Evolutionary conservation across 2,329 filamentous ascomycete genomes (phyloP), one percentile per base, ranked within the genome.

Genomic region (Myrmaecium sp.): DNA sequence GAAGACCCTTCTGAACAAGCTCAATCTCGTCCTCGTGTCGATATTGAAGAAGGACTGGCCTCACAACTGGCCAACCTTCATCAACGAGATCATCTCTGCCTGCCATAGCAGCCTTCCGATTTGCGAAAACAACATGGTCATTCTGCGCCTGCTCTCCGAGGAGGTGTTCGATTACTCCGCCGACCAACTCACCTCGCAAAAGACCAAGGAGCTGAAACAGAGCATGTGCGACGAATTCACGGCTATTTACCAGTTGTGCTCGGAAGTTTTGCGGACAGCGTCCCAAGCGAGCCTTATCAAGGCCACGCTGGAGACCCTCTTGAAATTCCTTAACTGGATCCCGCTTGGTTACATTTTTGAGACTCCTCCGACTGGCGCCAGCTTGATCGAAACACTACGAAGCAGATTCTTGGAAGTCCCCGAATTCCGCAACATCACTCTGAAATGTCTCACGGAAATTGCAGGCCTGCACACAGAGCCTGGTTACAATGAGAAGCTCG

Each of bases 91-190:
- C 55, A 83, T 98, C 43, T 78, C 82, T 13, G 86, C 89, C 30
- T 95, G 84, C 57, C 84, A 92, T 51, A 86, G 81, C 40, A 94
- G 79, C 55, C 64, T 98, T 28, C 89, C 86, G 19, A 91, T 98
- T 43, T 98, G 91, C 68, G 89, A 98, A 60, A 98, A 98, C 63
- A 98, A 98, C 64, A 98, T 98, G 89, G 83, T 81, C 37, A 95
- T 98, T 42, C 69, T 98, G 40, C 76, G 89, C 33, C 62, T 98
- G 42, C 68, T 98, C 23, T 98, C 89, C 5, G 89, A 98, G 54
- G 89, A 98, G 54, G 86, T 98, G 19, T 98, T 98, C 47, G 89
- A 98, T 60, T 98, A 91, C 55, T 98, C 89, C 2, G 82, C 86
- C 36, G 89, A 98, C 48, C 82, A 94, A 52, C 94, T 98, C 86